Evolutionary conservation across 2,329 filamentous ascomycete species (phyloP).

Genomic region (Diaporthe sp.): DNA sequence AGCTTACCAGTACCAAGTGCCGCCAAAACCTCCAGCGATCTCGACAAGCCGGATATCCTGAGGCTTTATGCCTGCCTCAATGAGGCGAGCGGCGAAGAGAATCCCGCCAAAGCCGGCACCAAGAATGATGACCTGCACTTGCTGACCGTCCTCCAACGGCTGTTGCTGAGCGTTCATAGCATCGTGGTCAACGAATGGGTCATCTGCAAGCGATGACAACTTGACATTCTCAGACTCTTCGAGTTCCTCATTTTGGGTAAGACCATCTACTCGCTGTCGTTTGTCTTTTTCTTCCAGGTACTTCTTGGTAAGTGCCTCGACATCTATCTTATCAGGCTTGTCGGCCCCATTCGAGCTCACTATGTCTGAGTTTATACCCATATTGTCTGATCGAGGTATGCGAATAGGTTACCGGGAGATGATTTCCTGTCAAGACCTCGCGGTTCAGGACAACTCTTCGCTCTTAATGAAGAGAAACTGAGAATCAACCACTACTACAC

Average conservation of each 20-base stretch:
- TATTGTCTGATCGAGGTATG: neutral
- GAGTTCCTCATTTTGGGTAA: conserved; percentile 50
- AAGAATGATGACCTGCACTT: conserved; percentile 43
- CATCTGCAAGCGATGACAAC: conserved; percentile 46
- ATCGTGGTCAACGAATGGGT: conserved; percentile 53
- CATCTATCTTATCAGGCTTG: neutral
- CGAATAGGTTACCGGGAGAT: neutral
- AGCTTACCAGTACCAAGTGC: conserved; percentile 62
- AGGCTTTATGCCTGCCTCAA: conserved; percentile 50
- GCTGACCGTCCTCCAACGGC: conserved; percentile 6
- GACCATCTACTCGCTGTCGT: conserved; percentile 49
- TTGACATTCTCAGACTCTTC: conserved; percentile 38
- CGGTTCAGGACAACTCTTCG: too few species aligned
- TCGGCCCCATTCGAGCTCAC: neutral
- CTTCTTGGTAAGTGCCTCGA: conserved; percentile 40
- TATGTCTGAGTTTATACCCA: conserved; percentile 2
- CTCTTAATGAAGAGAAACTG: neutral
- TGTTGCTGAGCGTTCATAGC: conserved; percentile 44
- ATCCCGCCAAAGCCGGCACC: conserved; percentile 53
- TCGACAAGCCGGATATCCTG: conserved; percentile 58
- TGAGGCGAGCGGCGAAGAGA: conserved; percentile 50
- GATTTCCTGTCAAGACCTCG: too few species aligned
- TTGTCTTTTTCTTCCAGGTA: conserved; percentile 52
- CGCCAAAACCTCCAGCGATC: conserved; percentile 58
- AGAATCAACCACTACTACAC: too few species aligned